Evolutionary conservation across 1,139 yeast species (phyloP).

Genomic region (Geotrichum citri-aurantii): DNA sequence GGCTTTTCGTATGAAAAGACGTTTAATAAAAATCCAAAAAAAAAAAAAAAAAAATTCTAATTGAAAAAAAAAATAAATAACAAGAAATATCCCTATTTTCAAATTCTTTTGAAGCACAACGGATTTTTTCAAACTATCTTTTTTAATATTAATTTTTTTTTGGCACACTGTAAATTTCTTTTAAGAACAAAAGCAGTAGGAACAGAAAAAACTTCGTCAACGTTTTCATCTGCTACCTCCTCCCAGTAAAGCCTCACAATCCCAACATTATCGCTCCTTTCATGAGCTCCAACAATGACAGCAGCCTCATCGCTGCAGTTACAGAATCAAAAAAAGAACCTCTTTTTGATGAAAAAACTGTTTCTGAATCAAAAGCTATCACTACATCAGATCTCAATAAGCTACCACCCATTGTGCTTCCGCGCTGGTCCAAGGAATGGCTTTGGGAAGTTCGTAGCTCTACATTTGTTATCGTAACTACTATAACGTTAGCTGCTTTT

Average conservation of each 20-base stretch:
- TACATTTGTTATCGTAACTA: constrained; percentile 25
- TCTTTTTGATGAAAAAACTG: neutral
- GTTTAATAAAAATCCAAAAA: too few relatives aligned
- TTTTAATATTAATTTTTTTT: too few relatives aligned
- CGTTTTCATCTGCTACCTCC: too few relatives aligned
- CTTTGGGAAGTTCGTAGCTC: constrained; percentile 32
- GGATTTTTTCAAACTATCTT: too few relatives aligned
- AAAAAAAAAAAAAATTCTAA: too few relatives aligned
- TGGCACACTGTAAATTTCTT: too few relatives aligned
- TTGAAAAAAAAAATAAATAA: too few relatives aligned
- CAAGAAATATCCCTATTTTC: too few relatives aligned
- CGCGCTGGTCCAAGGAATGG: constrained; percentile 11
- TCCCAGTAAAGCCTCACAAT: neutral
- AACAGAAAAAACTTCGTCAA: too few relatives aligned
- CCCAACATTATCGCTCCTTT: neutral
- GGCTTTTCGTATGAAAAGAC: too few relatives aligned
- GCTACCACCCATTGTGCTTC: neutral
- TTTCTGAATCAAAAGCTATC: neutral
- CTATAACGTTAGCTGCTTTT: constrained; percentile 33
- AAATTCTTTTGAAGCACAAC: too few relatives aligned
- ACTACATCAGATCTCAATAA: neutral
- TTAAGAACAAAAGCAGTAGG: too few relatives aligned
- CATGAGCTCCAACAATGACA: neutral
- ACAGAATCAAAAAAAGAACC: neutral
- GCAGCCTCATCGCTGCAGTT: neutral